A percentile compares a stretch with the other conserved stretches of the same genome.
Conservation (phyloP, 805 yeast species). For the Pichia deserticola region DNA sequence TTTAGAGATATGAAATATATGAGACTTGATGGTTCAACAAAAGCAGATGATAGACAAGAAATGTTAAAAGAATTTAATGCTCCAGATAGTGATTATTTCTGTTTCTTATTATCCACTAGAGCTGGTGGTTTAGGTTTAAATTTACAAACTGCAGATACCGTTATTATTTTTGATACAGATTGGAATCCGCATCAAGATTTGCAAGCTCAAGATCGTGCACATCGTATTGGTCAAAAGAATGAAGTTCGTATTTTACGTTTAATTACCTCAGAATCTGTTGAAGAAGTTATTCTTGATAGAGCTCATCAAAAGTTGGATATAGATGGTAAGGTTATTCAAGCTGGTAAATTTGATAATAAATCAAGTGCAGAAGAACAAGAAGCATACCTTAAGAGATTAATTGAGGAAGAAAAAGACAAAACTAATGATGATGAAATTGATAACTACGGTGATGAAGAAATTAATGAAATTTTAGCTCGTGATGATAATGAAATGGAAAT, state of each 20-base stretch:
- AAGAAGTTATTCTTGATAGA: slow-evolving; percentile 73
- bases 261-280: slow-evolving; percentile 76
- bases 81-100: slow-evolving; percentile 68
- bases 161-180: slow-evolving; percentile 78
- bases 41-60: slow-evolving; percentile 75
- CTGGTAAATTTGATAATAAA: slow-evolving; percentile 84
- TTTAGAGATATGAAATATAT: slow-evolving; percentile 59
- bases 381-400: slow-evolving; percentile 59
- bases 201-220: slow-evolving; percentile 88
- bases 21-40: slow-evolving; percentile 77
- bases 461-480: slow-evolving; percentile 67
- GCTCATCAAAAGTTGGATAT: slow-evolving; percentile 80
- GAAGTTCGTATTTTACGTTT: slow-evolving; percentile 77
- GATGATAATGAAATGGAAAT: slow-evolving; percentile 50
- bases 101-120: slow-evolving; percentile 73
- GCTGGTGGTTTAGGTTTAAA: slow-evolving; percentile 88
- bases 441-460: slow-evolving; percentile 59
- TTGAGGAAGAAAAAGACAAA: slow-evolving; percentile 61
- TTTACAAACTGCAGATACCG: slow-evolving; percentile 83
- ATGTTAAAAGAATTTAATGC: slow-evolving; percentile 71
- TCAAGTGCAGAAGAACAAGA: slow-evolving; percentile 85
- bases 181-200: slow-evolving; percentile 92
- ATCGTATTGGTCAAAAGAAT: slow-evolving; percentile 83
- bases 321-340: slow-evolving; percentile 86
- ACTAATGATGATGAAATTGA: slow-evolving; percentile 33